Evolutionary conservation across 1,139 yeast species (phyloP), one percentile per base, ranked within the genome.

Genomic region (Hemisphaericaspora xylanilytica): DNA sequence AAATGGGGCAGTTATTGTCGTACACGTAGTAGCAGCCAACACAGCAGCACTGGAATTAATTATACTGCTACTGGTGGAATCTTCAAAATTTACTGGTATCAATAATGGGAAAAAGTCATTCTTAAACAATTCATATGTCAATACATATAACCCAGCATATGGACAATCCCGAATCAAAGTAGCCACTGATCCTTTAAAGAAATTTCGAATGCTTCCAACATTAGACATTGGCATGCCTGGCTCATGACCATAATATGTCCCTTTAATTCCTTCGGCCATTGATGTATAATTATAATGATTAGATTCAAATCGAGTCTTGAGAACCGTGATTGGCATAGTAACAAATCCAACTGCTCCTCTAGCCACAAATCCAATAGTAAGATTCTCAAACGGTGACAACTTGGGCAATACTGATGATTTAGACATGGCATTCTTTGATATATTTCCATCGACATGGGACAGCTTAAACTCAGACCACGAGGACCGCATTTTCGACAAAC

Each of bases 241-340:
- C 2, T 59, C 56, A 40, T 65, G 65, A 35, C 55, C 51, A 27
- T 40, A 29, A 44, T 75, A 80, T 3, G 89, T 85, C 10, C 80
- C 78, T 30, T 56, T 63, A 1, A 78, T 58, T 0, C 96, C 94
- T 35, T 79, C 82, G 22, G 59, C 51, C 53, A 92, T 59, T 11
- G 95, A 80, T 32, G 67, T 72, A 59, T 89, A 89, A 35, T 75
- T 65, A 62, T 86, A 90, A 42, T 83, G 51, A 38, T 84, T 84
- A 5, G 89, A 81, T 61, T 92, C 97, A 53, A 77, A 89, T 33
- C 97, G 72, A 9, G 95, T 94, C 56, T 92, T 92, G 34, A 92
- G 65, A n/a, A 92, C 81, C 0, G 98, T 92, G n/a, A 92, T 78
- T 0, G 98, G 98, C 98, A 92, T 92, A n/a, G 96, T 88, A 15